Conservation (phyloP, 805 yeast genomes). For the Candida anglica region DNA sequence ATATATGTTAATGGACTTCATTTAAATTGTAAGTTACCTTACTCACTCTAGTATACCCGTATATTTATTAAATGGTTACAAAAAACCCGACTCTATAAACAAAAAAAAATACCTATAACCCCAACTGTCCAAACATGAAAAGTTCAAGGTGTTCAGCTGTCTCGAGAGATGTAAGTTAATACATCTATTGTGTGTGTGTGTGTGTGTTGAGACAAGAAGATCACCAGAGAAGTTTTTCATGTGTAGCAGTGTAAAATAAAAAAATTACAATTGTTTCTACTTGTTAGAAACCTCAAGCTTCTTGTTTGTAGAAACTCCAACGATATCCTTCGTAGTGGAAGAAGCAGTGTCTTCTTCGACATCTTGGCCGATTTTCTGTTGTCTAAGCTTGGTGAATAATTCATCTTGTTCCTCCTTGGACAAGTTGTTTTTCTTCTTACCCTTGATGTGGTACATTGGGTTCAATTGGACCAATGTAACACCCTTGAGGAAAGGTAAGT, state of each 20-base stretch:
- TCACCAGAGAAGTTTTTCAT: neutral
- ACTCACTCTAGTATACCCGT: neutral
- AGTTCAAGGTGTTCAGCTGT: too few species aligned
- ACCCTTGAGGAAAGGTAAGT: conserved; percentile 63
- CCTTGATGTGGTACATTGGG: conserved; percentile 71
- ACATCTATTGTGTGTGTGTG: conserved; percentile 6
- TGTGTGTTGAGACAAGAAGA: conserved; percentile 2
- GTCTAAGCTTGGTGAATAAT: conserved; percentile 29
- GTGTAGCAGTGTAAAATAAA: neutral
- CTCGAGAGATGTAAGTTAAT: too few species aligned
- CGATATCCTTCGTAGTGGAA: too few species aligned
- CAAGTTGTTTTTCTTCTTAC: conserved; percentile 51
- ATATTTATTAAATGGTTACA: conserved; percentile 1
- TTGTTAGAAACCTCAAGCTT: too few species aligned
- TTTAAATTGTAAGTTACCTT: neutral
- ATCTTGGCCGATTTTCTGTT: conserved; percentile 12
- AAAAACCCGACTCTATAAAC: conserved; percentile 3
- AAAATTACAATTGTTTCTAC: too few species aligned
- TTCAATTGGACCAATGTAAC: conserved; percentile 44
- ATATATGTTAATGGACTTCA: neutral
- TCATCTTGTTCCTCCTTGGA: conserved; percentile 28
- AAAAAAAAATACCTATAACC: conserved; percentile 1
- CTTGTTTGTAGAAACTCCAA: too few species aligned
- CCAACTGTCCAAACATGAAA: too few species aligned
- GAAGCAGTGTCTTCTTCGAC: too few species aligned